Conservation (phyloP, 768 basidiomycete species). For the Pleurotus giganteus region DNA sequence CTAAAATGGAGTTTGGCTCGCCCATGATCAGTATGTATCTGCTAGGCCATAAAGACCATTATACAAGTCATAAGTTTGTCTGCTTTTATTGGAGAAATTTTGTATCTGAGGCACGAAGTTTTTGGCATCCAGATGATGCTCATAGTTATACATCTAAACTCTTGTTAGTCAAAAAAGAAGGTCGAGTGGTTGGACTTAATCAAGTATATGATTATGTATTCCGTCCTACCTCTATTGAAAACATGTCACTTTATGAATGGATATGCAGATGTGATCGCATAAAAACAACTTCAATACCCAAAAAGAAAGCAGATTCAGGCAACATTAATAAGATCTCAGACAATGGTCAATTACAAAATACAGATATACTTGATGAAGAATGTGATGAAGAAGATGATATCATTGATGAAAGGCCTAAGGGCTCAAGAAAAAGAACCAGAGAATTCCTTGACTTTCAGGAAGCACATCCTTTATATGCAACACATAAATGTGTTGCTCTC, state of each 20-base stretch:
- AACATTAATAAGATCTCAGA: not conserved
- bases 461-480: not conserved
- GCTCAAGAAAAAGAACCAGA: not conserved
- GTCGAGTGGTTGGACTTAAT: slow-evolving; percentile 19
- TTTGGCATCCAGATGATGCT: slow-evolving; percentile 14
- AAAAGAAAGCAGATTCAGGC: too few relatives aligned
- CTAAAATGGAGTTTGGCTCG: slow-evolving; percentile 33
- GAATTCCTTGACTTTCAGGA: not conserved
- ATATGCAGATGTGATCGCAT: slow-evolving; percentile 14
- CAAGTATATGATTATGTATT: slow-evolving; percentile 32
- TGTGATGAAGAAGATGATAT: not conserved
- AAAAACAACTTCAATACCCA: too few relatives aligned
- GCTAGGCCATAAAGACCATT: slow-evolving; percentile 34
- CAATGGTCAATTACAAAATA: too few relatives aligned
- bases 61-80: slow-evolving; percentile 32
- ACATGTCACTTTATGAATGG: slow-evolving; percentile 24
- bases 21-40: slow-evolving; percentile 29
- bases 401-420: not conserved
- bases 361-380: not conserved
- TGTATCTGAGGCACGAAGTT: slow-evolving; percentile 20
- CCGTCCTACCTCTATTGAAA: slow-evolving; percentile 15
- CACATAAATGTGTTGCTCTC: not conserved
- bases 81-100: slow-evolving; percentile 30
- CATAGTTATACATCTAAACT: slow-evolving; percentile 18
- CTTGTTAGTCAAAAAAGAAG: slow-evolving; percentile 15